phyloP scores from a whole-genome alignment of 768 basidiomycete species.

The Paxillus involutus region DNA sequence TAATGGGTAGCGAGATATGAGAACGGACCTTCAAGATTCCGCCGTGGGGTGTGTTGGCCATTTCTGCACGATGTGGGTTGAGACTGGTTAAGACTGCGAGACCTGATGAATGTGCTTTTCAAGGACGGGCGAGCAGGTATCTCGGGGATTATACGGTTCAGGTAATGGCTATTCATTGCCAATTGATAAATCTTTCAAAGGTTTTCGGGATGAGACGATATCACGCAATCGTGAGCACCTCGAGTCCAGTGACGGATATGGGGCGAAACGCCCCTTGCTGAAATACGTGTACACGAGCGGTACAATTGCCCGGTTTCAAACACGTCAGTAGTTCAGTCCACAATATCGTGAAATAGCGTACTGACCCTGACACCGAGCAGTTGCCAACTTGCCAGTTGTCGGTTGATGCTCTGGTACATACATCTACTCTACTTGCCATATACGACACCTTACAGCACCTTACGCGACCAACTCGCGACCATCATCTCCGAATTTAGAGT shows the following conservation, averaged over 20 bases:
- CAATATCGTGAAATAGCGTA: too few species aligned
- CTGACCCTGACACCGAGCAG: too few species aligned
- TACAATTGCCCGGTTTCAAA: too few species aligned
- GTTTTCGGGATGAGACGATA: constrained; percentile 20
- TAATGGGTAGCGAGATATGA: background rate
- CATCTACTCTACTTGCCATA: background rate
- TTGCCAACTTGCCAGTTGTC: background rate
- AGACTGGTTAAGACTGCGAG: background rate
- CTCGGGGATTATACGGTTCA: background rate
- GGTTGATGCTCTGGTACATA: background rate
- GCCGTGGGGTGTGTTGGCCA: constrained; percentile 88
- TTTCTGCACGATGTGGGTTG: constrained; percentile 25
- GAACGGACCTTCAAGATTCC: constrained; percentile 73
- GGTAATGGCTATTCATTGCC: background rate
- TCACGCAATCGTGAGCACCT: constrained; percentile 34
- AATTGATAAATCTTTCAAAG: background rate
- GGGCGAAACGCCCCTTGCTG: too few species aligned
- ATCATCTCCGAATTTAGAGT: background rate
- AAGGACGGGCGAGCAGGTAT: background rate
- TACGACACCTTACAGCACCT: background rate
- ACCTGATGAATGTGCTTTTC: background rate
- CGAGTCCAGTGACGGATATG: too few species aligned
- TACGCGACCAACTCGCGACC: background rate
- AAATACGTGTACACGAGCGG: too few species aligned
- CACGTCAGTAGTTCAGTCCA: too few species aligned